Conservation (phyloP, 768 basidiomycete species). For the Suillus sp. region DNA sequence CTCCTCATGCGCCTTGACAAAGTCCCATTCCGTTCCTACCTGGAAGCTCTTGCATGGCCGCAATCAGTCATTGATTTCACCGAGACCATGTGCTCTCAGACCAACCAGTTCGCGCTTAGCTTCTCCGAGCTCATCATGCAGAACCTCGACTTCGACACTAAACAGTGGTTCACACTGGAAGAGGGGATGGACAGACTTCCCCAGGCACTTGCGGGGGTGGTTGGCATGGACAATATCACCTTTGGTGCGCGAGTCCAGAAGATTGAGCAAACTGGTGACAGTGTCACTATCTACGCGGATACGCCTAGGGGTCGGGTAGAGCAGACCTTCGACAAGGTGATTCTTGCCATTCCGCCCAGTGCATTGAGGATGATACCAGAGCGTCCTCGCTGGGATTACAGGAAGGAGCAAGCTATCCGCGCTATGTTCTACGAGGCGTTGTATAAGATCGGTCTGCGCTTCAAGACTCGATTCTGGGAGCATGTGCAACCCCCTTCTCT, state of each 20-base stretch:
- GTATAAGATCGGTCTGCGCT: constrained; percentile 40
- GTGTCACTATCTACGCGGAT: constrained; percentile 14
- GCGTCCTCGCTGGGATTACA: constrained; percentile 21
- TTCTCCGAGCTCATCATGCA: constrained; percentile 29
- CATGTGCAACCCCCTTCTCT: constrained; percentile 28
- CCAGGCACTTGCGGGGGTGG: constrained; percentile 21
- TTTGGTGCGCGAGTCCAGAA: constrained; percentile 23
- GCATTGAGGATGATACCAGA: constrained; percentile 26
- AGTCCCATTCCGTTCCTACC: constrained; percentile 25
- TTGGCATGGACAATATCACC: constrained; percentile 25
- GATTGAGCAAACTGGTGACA: constrained; percentile 12
- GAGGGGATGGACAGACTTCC: constrained; percentile 27
- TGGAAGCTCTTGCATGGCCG: constrained; percentile 18
- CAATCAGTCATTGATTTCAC: constrained; percentile 23
- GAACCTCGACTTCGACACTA: constrained; percentile 24
- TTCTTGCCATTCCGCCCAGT: constrained; percentile 27
- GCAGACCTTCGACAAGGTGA: constrained; percentile 22
- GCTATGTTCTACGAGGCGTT: constrained; percentile 28
- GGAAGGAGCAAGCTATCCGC: constrained; percentile 25
- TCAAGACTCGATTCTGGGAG: constrained; percentile 40
- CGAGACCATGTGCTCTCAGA: constrained; percentile 27
- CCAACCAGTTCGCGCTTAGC: constrained; percentile 29
- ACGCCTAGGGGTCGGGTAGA: constrained; percentile 3
- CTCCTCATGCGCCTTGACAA: constrained; percentile 21
- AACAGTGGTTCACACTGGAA: constrained; percentile 24